Percentiles rank a stretch among this genome's conserved stretches.
These are phyloP conservation scores for Ophiocordyceps camponoti-leonardi DNA, from an alignment of 2,329 filamentous ascomycete species.

Conservation along the genomic window DNA sequence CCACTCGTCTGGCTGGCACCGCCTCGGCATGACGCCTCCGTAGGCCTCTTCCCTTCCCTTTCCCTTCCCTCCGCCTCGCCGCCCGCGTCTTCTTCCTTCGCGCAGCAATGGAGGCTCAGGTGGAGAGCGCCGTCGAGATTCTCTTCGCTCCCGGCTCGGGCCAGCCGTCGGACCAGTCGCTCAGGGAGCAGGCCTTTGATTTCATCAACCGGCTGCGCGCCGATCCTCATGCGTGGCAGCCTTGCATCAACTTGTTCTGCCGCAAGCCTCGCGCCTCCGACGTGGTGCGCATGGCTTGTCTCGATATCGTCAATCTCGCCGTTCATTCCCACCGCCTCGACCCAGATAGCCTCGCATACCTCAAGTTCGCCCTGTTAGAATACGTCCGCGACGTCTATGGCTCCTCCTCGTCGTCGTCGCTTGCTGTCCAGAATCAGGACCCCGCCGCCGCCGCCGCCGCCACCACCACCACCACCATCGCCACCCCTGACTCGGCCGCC, in stretches of 20 bases:
- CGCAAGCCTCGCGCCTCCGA: slow-evolving; percentile 61
- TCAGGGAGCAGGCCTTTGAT: slow-evolving; percentile 70
- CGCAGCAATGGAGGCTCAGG: slow-evolving; percentile 28
- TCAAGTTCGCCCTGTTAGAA: slow-evolving; percentile 66
- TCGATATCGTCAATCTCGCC: slow-evolving; percentile 88
- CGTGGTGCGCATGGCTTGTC: slow-evolving; percentile 70
- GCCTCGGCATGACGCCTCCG: background rate
- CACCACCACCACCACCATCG: slow-evolving; percentile 53
- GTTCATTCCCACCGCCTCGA: slow-evolving; percentile 69
- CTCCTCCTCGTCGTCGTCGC: slow-evolving; percentile 8
- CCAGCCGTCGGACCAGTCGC: slow-evolving; percentile 43
- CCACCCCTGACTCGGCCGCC: slow-evolving; percentile 51
- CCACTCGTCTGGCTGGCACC: background rate
- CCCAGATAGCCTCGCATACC: slow-evolving; percentile 48
- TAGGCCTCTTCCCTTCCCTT: background rate
- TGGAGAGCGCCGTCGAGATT: slow-evolving; percentile 91
- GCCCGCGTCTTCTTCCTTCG: background rate
- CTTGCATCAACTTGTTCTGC: slow-evolving; percentile 73
- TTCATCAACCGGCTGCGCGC: slow-evolving; percentile 64
- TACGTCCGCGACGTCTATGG: slow-evolving; percentile 68
- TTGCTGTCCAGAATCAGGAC: slow-evolving; percentile 28
- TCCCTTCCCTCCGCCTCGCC: background rate
- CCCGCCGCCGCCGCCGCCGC: slow-evolving; percentile 61
- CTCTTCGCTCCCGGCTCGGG: slow-evolving; percentile 52
- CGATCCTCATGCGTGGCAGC: slow-evolving; percentile 78